Percentiles rank a stretch among this genome's conserved stretches.
Conservation (phyloP, 768 basidiomycete species). For the Amanita pseudoporphyria region DNA sequence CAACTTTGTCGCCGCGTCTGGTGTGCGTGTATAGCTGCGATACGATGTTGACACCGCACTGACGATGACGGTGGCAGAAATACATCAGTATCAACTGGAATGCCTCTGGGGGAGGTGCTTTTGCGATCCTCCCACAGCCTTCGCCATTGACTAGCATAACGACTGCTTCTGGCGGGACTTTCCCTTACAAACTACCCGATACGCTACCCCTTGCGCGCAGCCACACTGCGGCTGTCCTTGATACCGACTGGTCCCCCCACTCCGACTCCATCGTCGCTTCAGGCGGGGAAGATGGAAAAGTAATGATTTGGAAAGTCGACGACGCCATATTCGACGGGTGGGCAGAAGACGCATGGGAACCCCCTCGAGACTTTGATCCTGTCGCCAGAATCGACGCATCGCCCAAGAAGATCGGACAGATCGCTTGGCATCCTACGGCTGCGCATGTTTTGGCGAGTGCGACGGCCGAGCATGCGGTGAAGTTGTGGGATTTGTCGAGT, state of each 20-base stretch:
- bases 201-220: slow-evolving; percentile 88
- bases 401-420: slow-evolving; percentile 87
- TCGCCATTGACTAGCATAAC: slow-evolving; percentile 51
- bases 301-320: slow-evolving; percentile 85
- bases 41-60: slow-evolving; percentile 6
- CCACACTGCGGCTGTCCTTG: slow-evolving; percentile 77
- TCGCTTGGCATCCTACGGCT: slow-evolving; percentile 90
- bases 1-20: slow-evolving; percentile 80
- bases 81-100: slow-evolving; percentile 96
- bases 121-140: slow-evolving; percentile 85
- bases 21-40: slow-evolving; percentile 28
- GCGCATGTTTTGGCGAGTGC: slow-evolving; percentile 75
- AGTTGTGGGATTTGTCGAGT: slow-evolving; percentile 84
- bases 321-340: slow-evolving; percentile 66
- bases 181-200: slow-evolving; percentile 83
- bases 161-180: slow-evolving; percentile 14
- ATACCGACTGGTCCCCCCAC: slow-evolving; percentile 96
- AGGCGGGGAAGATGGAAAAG: slow-evolving; percentile 89
- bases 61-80: slow-evolving; percentile 29
- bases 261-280: slow-evolving; percentile 88
- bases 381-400: slow-evolving; percentile 72
- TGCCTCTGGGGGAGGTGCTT: slow-evolving; percentile 88
- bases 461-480: slow-evolving; percentile 77
- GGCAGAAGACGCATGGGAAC: slow-evolving; percentile 76
- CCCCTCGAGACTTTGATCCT: slow-evolving; percentile 69